Evolutionary conservation across 768 basidiomycete species (phyloP).

Genomic region (Kwoniella botswanensis): DNA sequence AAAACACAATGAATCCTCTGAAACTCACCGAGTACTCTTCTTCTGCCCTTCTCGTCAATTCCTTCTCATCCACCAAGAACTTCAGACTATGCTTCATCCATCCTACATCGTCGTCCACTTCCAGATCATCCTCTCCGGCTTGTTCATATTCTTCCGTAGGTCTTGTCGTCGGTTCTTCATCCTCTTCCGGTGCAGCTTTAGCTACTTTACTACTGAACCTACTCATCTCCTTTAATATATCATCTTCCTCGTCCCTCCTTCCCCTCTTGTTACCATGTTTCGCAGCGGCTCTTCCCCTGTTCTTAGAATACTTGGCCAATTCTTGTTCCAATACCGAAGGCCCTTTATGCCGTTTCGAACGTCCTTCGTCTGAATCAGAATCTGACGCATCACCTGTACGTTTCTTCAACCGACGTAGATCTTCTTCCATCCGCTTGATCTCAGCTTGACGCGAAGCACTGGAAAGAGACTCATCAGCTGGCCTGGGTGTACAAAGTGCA

Average conservation of each 20-base stretch:
- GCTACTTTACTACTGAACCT: slow-evolving; percentile 47
- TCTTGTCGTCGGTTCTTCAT: slow-evolving; percentile 12
- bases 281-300: slow-evolving; percentile 65
- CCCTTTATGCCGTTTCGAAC: slow-evolving; percentile 62
- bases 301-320: slow-evolving; percentile 76
- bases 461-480: slow-evolving; percentile 8
- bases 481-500: neutral
- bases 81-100: slow-evolving; percentile 56
- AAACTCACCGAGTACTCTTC: slow-evolving; percentile 57
- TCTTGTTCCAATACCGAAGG: slow-evolving; percentile 80
- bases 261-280: slow-evolving; percentile 68
- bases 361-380: slow-evolving; percentile 64
- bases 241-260: slow-evolving; percentile 57
- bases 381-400: slow-evolving; percentile 65
- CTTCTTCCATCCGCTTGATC: slow-evolving; percentile 72
- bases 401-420: slow-evolving; percentile 77
- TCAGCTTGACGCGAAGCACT: slow-evolving; percentile 66
- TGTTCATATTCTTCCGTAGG: slow-evolving; percentile 4
- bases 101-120: slow-evolving; percentile 58
- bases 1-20: too few species aligned
- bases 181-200: slow-evolving; percentile 31
- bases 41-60: slow-evolving; percentile 54
- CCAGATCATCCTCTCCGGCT: slow-evolving; percentile 39
- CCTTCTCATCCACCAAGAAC: slow-evolving; percentile 51
- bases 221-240: slow-evolving; percentile 49